Conservation (phyloP, 2,329 filamentous ascomycete genomes). For the Exophiala spinifera region DNA sequence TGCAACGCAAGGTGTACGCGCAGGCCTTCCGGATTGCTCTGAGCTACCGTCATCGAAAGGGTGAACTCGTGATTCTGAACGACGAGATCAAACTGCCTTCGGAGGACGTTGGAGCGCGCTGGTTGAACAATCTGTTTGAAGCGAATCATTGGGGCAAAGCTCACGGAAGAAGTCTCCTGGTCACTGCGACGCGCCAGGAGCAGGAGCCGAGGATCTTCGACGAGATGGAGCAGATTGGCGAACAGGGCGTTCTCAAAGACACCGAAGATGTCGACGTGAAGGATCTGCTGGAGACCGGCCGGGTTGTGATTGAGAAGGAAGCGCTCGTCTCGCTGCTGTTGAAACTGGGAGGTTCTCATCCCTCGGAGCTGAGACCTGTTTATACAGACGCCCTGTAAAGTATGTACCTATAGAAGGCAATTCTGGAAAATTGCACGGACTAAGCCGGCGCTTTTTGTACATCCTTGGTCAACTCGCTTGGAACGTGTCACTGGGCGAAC, state of each 20-base stretch:
- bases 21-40: conserved; percentile 91
- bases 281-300: conserved; percentile 79
- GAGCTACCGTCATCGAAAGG: conserved; percentile 82
- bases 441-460: no score
- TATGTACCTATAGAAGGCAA: no score
- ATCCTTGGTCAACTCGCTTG: no score
- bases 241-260: conserved; percentile 67
- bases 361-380: no score
- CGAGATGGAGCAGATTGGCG: conserved; percentile 61
- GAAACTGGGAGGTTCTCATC: neutral
- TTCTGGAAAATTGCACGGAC: no score
- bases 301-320: conserved; percentile 79
- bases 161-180: conserved; percentile 69
- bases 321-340: conserved; percentile 60
- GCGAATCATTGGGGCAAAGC: conserved; percentile 66
- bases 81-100: conserved; percentile 66
- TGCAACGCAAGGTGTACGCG: conserved; percentile 90
- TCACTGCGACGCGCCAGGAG: conserved; percentile 51
- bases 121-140: conserved; percentile 66
- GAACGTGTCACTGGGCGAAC: no score
- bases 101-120: conserved; percentile 50
- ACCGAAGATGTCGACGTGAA: conserved; percentile 90
- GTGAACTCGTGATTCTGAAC: conserved; percentile 82
- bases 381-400: no score
- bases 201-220: conserved; percentile 48